Evolutionary conservation across 192 early-diverging fungal species (phyloP).

Genomic region (Backusella mclennaniae): DNA sequence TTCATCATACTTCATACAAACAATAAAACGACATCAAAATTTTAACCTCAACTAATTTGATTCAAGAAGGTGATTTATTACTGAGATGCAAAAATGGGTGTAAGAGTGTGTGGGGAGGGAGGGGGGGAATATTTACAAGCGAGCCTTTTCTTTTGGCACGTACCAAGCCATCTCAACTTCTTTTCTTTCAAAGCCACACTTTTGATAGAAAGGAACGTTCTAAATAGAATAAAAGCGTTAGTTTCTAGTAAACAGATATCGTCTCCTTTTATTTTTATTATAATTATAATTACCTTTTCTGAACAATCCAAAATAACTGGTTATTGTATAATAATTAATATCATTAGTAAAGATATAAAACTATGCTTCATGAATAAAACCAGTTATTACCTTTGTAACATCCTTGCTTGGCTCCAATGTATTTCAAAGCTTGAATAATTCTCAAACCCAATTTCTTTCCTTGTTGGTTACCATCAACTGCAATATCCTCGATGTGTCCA

Average conservation of each 20-base stretch:
- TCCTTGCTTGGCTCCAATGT: constrained; percentile 74
- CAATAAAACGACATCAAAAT: background rate
- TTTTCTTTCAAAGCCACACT: constrained; percentile 82
- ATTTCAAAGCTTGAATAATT: constrained; percentile 82
- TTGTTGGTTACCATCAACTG: constrained; percentile 56
- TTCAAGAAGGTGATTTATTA: constrained; percentile 1
- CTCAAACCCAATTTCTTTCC: constrained; percentile 59
- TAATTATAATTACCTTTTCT: constrained; percentile 43
- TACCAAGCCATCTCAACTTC: constrained; percentile 69
- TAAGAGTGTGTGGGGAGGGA: background rate
- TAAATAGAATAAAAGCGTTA: constrained; percentile 32
- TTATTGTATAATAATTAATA: background rate
- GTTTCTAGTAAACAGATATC: background rate
- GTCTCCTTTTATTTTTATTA: background rate
- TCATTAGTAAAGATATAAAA: background rate
- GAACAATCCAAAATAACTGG: constrained; percentile 57
- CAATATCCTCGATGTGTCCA: constrained; percentile 83
- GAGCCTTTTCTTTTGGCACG: constrained; percentile 37
- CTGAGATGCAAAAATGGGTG: background rate
- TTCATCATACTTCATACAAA: background rate
- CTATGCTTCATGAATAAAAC: background rate
- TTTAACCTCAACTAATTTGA: background rate
- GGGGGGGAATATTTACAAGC: background rate
- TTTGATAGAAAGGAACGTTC: constrained; percentile 87
- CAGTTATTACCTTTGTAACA: constrained; percentile 75